Base-by-base conservation (phyloP, 2,329 filamentous ascomycete genomes). In the Phyllosticta citribraziliensis region DNA sequence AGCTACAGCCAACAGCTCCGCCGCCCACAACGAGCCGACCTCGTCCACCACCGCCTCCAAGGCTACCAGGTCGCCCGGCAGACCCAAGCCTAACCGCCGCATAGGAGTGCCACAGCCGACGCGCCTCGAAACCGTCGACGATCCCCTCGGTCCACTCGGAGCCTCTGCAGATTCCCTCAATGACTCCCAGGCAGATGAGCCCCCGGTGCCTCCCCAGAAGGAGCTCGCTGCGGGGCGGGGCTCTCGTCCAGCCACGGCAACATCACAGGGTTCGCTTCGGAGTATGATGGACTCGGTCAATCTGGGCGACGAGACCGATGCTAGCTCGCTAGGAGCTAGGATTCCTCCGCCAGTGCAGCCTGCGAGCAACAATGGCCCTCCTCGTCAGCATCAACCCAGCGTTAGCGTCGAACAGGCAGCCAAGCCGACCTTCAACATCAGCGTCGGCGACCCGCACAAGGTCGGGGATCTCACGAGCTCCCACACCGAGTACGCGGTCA, bases 401-500 rank as follows among this genome's bases (percentile, higher is more conserved):
- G 84, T 97, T 66, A 95, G 88, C 73, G 79, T 97, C 61, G 93
- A 97, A 75, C 89, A 96, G 77, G 94, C 94, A 55, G 87, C 93
- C 30, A 96, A 96, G 75, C 94, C 94, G 5, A 88, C 80, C 52
- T 99, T 97, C 75, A 80, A 89, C 56, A 97, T 99, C 69, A 86
- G 83, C 2, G 94, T 99, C 22, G 94, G 94, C 62, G 94, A 99
- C 76, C 94, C 94, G 60, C 92, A 97, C 76, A 99, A 97, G 78
- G 93, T 99, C 66, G 94, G 94, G 63, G 94, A 97, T 75, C 76
- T 97, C 73, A 97, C 94, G 9, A 96, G 89, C 74, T 96, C 92
- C 65, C 94, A 99, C 74, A 99, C 96, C 65, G 94, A 97, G 55
- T 99, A 99, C 76, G 91, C 91, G 68, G 94, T 99, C 65, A 84